Evolutionary conservation across 805 yeast species (phyloP).

Genomic region (Millerago galiae): DNA sequence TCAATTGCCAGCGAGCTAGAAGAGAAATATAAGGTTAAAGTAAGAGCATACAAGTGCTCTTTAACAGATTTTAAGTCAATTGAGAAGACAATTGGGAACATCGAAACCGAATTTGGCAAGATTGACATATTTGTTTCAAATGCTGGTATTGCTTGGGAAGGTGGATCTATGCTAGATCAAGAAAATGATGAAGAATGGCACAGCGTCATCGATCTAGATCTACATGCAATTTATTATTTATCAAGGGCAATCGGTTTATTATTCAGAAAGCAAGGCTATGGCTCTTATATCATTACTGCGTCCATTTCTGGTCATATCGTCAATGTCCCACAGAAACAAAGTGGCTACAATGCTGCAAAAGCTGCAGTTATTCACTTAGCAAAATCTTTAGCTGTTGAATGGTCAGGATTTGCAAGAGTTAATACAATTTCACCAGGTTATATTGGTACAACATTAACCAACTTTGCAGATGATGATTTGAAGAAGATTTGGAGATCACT

Average conservation of each 20-base stretch:
- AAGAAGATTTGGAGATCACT: conserved; percentile 41
- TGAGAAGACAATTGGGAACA: conserved; percentile 26
- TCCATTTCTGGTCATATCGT: conserved; percentile 88
- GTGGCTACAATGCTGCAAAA: conserved; percentile 82
- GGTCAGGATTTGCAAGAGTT: conserved; percentile 80
- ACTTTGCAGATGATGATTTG: conserved; percentile 38
- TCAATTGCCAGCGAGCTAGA: conserved; percentile 47
- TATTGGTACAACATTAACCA: conserved; percentile 64
- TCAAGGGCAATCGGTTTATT: conserved; percentile 69
- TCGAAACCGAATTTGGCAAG: conserved; percentile 59
- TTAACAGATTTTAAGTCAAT: conserved; percentile 27
- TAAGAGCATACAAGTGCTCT: conserved; percentile 46
- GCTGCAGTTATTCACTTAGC: conserved; percentile 77
- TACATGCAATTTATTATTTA: conserved; percentile 76
- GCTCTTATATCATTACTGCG: conserved; percentile 78
- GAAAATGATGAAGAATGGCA: conserved; percentile 52
- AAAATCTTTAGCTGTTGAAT: conserved; percentile 77
- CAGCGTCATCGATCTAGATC: conserved; percentile 65
- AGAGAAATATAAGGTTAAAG: conserved; percentile 53
- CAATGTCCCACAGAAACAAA: conserved; percentile 82
- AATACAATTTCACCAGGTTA: conserved; percentile 86
- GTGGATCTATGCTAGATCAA: conserved; percentile 50
- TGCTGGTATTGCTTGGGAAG: conserved; percentile 83
- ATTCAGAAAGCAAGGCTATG: conserved; percentile 69
- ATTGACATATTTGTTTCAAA: conserved; percentile 84